Base-by-base conservation (phyloP, 2,329 filamentous ascomycete species). In the Nectriaceae sp. region DNA sequence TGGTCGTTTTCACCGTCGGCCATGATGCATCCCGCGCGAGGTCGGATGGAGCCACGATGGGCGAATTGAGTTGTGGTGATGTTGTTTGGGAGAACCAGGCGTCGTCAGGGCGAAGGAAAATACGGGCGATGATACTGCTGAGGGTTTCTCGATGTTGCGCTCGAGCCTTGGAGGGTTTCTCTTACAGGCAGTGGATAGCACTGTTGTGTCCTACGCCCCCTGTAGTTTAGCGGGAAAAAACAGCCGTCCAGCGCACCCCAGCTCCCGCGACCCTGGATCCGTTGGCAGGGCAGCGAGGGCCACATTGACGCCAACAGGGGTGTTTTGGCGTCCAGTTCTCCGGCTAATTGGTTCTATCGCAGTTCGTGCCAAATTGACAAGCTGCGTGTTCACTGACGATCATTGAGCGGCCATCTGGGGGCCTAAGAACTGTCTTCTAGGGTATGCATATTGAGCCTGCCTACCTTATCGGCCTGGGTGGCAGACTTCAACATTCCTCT, bases 1-100 rank as follows among this genome's bases (percentile, higher is more conserved):
- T 50, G 36, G 53, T 60, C 52, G 54, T 52, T 49, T 53, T 69
- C 65, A 63, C 66, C 65, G 56, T 62, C 58, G 52, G 67, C 65
- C 70, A 73, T 72, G 63, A 60, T 64, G 63, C 66, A 67, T 67
- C 56, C 62, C 58, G 57, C 57, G 41, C 42, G 21, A 40, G 18
- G 40, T 33, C 33, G 26, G 38, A 33, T 45, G 18, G 35, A 47
- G 47, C 50, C 42, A 45, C 44, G 26, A 36, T 38, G 42, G 31
- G 33, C 29, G 21, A 21, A 20, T 8, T 39, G n/a, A 15, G 31
- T 19, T 3, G 24, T 19, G 5, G 22, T 20, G 38, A 13, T 24
- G 37, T 21, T 40, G 38, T 13, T 22, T 11, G 20, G 15, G 13
- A 29, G 24, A 29, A 29, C 13, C 6, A 13, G 13, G 24, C 24